Base-by-base conservation (phyloP, 139 green algal genomes). In the Mychonastes homosphaera region DNA sequence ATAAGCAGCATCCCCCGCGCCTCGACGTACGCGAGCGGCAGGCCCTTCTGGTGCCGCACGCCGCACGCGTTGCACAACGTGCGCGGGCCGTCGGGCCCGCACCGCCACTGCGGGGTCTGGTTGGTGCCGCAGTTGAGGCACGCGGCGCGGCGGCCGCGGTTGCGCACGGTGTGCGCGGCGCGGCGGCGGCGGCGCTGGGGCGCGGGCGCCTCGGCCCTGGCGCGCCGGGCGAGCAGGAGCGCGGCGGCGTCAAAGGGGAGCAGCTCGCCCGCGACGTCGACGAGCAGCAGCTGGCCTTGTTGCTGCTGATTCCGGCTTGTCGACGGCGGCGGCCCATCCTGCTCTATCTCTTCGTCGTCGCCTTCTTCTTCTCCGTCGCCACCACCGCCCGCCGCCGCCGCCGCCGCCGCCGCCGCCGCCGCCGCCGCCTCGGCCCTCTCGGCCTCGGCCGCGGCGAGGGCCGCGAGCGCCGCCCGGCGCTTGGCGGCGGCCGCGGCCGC, bases 41-140 rank as follows among this genome's bases (percentile, higher is more conserved):
- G 69, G 27, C 72, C 71, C 69, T 87, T 87, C 40, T 77, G 80
- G 72, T 70, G 85, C 24, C 77, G 69, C 58, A 90, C 82, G 18
- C 81, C 80, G 56, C 82, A 91, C 18, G 82, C 79, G 54, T 91
- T 91, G 70, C 83, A 91, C 23, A 91, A 65, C 33, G 83, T 88
- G 47, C 77, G 74, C 0, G 79, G 81, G 2, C 83, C 83, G 23
- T 84, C 62, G 21, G 83, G 82, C 13, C 81, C 83, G 41, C 63
- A 75, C 6, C 83, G 67, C 83, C 83, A 91, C 71, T 89, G 83
- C 21, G 77, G 76, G 4, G 80, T 85, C 2, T 28, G 26, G 41
- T 60, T 41, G 30, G 62, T 65, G 21, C 61, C 73, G 55, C 79
- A 87, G 64, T 84, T 79, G 26, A 58, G 57, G 74, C 79, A 84